Base-by-base conservation (phyloP, 805 yeast species). In the Wickerhamiella musiphila region DNA sequence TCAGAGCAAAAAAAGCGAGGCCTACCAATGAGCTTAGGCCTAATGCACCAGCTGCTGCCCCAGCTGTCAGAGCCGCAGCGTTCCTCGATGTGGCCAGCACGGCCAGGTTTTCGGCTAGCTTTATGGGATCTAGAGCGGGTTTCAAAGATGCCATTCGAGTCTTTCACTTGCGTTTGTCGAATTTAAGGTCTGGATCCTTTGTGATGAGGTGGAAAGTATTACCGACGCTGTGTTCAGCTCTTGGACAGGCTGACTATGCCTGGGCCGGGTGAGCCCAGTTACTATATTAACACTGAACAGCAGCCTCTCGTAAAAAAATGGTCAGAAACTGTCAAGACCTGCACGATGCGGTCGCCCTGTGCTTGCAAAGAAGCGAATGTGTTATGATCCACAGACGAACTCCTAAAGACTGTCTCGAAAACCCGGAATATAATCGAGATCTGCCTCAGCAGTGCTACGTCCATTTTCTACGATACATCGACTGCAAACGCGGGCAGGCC, bases 321-420 rank as follows among this genome's bases (percentile, higher is more conserved):
- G 49, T 45, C 3, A 37, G 47, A 11, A 83, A 94, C 63, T 86
- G 98, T 54, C 76, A 78, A 48, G 98, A 86, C 54, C 92, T 86
- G 51, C 70, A 84, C 48, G 82, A 70, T 45, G 94, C 93, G n/a
- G 79, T 90, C 36, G 96, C 96, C 7, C 73, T 86, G 14, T 86
- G 98, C 52, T 65, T 86, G 30, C 98, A 86, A 53, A 68, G 95
- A 48, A 83, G 95, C 4, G 96, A 96, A 11, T 86, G 98, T 54
- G 98, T 86, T 31, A 64, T 86, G 59, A 66, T 86, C 15, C 79
- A 90, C 39, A 65, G 98, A 42, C 66, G 90, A 54, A 79, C 79
- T 2, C 96, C 96, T 3, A 75, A 81, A 39, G 74, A 82, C 36
- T 86, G 98, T 49, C 54, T 84, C 14, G 76, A 78, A 23, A 64